Evolutionary conservation across 495 filamentous ascomycete species (phyloP), one percentile per base, ranked within the genome.

Genomic region (Neurospora sp.): DNA sequence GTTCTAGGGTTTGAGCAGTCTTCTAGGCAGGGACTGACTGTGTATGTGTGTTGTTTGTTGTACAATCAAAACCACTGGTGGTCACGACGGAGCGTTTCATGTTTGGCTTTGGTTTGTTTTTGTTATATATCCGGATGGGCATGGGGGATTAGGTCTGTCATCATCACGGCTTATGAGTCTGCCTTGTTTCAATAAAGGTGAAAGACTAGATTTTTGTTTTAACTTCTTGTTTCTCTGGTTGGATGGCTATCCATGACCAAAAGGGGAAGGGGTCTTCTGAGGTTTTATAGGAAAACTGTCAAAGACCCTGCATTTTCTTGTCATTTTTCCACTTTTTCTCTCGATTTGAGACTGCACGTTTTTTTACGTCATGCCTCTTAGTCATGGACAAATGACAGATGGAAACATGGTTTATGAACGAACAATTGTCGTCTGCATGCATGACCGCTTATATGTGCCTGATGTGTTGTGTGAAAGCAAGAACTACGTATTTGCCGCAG

Each of bases 21-120:
- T 65, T 65, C 53, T 18, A 14, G 31, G 53, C 83, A 39, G 82
- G 83, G n/a, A 85, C 80, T 81, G 71, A 72, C 86, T 71, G 84
- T 87, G 72, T 71, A 77, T 53, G 72, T 76, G 71, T 75, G 82
- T 71, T 72, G 77, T 71, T 71, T 27, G 27, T 72, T 73, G 72
- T 73, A 73, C 44, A 61, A 39, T 71, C 48, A 42, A 42, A 69
- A 42, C 39, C 70, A 4, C 38, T 16, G 22, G 53, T 35, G 53
- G 53, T 65, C 53, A 65, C 35, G 53, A 65, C 53, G 53, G 31
- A 65, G 53, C 38, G 20, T 69, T 69, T 73, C 53, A 71, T 46
- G 46, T 72, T 72, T 71, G 53, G 53, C 53, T 65, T 65, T 65
- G 53, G 53, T 85, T 83, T 76, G 83, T 74, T 42, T 81, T 76